phyloP scores from a whole-genome alignment of 345 rosid species.

The Eucalyptus sp. region DNA sequence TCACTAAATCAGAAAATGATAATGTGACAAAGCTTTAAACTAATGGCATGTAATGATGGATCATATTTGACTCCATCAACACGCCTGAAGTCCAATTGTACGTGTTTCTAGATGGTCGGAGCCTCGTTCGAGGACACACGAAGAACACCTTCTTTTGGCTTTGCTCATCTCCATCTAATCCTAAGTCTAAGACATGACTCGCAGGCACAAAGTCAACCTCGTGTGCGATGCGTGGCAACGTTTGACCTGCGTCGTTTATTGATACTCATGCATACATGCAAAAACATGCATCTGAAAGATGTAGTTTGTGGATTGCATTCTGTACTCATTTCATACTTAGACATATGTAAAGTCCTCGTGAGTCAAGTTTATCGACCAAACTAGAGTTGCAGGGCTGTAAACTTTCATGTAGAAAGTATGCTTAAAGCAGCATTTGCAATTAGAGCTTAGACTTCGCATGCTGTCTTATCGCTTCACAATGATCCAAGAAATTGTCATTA shows the following conservation, averaged over 20 bases:
- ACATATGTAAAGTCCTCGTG: not conserved
- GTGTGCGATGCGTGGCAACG: not conserved
- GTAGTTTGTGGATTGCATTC: not conserved
- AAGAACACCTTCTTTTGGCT: not conserved
- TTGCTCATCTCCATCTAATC: not conserved
- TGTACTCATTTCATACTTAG: not conserved
- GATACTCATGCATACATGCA: fast-evolving
- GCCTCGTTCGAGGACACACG: not conserved
- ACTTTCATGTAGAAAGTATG: not conserved
- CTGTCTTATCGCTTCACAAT: not conserved
- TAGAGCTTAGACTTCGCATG: not conserved
- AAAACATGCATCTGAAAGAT: not conserved
- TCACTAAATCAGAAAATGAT: not conserved
- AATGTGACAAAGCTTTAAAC: not conserved
- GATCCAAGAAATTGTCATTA: not conserved
- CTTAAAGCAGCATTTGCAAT: not conserved
- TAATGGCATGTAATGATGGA: not conserved
- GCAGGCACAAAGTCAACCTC: not conserved
- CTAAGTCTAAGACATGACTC: not conserved
- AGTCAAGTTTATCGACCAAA: not conserved
- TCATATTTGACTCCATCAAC: not conserved
- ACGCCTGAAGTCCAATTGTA: not conserved
- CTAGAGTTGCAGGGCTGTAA: not conserved
- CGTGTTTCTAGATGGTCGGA: not conserved
- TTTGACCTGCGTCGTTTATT: not conserved